phyloP scores from a whole-genome alignment of 768 basidiomycete species.

The Pisolithus marmoratus region DNA sequence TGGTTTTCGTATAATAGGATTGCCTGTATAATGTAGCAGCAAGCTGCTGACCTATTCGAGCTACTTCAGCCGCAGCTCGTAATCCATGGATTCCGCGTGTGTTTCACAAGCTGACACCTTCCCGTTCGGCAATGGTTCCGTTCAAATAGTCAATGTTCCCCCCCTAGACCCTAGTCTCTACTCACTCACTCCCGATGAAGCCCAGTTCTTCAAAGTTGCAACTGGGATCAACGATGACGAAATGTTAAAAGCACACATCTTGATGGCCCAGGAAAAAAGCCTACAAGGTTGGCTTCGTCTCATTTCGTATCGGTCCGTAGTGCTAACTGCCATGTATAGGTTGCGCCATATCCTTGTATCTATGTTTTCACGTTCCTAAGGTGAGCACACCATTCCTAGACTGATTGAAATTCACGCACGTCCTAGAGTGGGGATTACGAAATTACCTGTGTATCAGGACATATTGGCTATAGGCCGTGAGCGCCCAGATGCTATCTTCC shows the following conservation, averaged over 20 bases:
- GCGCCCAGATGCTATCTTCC: conserved; percentile 30
- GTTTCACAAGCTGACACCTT: not conserved
- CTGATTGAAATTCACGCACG: too few relatives aligned
- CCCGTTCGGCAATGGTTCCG: not conserved
- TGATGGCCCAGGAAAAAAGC: not conserved
- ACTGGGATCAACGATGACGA: not conserved
- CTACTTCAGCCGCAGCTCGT: not conserved
- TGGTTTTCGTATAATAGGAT: too few relatives aligned
- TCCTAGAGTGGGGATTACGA: not conserved
- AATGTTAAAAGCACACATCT: not conserved
- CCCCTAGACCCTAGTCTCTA: not conserved
- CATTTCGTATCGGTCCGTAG: not conserved
- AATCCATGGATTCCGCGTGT: not conserved
- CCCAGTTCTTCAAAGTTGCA: too few relatives aligned
- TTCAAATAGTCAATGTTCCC: not conserved
- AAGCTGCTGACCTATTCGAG: too few relatives aligned
- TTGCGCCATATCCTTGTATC: not conserved
- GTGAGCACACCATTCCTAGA: not conserved
- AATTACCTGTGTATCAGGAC: not conserved
- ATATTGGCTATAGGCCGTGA: conserved; percentile 22
- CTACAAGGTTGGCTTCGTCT: not conserved
- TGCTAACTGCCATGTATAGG: not conserved
- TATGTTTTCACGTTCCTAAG: not conserved
- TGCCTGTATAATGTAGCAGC: too few relatives aligned
- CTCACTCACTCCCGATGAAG: not conserved